Evolutionary conservation across 2,329 filamentous ascomycete species (phyloP).

Genomic region (Penicillium psychrosexuale): DNA sequence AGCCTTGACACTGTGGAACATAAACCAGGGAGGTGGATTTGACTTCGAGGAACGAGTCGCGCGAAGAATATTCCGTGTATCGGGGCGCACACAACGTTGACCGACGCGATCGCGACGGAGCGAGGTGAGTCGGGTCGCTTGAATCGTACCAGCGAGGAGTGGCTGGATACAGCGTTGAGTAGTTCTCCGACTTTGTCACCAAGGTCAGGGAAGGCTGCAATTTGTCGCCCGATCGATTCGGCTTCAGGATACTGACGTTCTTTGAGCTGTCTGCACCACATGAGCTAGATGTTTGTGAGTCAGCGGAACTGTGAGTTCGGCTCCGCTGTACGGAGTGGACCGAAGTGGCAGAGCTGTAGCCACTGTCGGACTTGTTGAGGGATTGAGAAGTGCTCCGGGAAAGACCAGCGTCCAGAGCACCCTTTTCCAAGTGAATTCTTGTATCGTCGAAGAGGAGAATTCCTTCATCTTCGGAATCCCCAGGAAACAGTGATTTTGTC

Average conservation of each 20-base stretch:
- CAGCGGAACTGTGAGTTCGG: conserved; percentile 24
- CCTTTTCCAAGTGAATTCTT: conserved; percentile 13
- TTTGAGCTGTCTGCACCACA: conserved; percentile 16
- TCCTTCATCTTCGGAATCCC: conserved; percentile 23
- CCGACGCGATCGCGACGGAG: conserved; percentile 13
- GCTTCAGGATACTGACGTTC: conserved; percentile 3
- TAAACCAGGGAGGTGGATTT: neutral
- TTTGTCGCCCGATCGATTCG: conserved; percentile 3
- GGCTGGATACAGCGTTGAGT: conserved; percentile 12
- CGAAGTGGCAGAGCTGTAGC: conserved; percentile 40
- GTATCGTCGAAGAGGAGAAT: conserved; percentile 20
- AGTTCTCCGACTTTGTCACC: conserved; percentile 16
- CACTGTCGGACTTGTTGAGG: conserved; percentile 37
- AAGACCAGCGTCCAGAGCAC: conserved; percentile 6
- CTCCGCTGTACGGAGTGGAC: conserved; percentile 27
- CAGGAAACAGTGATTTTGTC: conserved; percentile 12
- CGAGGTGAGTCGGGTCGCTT: conserved; percentile 7
- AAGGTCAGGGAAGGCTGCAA: conserved; percentile 21
- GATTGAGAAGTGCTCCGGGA: conserved; percentile 22
- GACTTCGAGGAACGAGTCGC: neutral
- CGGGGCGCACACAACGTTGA: conserved; percentile 25
- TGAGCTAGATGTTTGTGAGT: conserved; percentile 27
- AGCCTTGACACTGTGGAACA: neutral
- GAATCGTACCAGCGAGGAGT: conserved; percentile 18
- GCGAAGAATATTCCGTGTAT: conserved; percentile 20